phyloP scores from a whole-genome alignment of 2,329 filamentous ascomycete species.

The Fusarium xylarioides region DNA sequence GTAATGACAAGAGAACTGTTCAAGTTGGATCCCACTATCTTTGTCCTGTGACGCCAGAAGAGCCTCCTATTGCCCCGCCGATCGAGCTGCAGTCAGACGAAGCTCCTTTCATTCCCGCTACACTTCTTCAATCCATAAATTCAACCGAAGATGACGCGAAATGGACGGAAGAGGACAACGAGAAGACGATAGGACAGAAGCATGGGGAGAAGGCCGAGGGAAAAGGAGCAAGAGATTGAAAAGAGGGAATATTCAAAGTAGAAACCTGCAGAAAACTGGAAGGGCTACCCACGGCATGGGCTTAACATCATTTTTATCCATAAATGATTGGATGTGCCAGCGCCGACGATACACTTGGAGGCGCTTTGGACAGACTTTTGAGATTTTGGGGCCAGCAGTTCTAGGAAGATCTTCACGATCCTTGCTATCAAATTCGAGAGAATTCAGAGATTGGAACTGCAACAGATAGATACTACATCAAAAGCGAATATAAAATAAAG shows the following conservation, averaged over 20 bases:
- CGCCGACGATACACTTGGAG: background rate
- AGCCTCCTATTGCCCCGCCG: background rate
- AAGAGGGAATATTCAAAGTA: constrained; percentile 13
- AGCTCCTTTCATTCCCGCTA: constrained; percentile 5
- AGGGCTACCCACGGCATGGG: background rate
- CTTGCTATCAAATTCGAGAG: constrained; percentile 12
- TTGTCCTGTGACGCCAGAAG: constrained; percentile 18
- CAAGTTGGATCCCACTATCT: constrained; percentile 36
- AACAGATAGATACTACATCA: background rate
- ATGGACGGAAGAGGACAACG: background rate
- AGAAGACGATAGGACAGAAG: background rate
- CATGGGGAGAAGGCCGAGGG: background rate
- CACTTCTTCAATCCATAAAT: constrained; percentile 19
- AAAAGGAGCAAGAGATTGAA: background rate
- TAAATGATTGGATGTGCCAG: constrained; percentile 15
- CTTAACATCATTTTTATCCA: constrained; percentile 1
- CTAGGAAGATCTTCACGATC: constrained; percentile 10
- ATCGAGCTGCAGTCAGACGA: constrained; percentile 14
- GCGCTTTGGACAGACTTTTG: constrained; percentile 7
- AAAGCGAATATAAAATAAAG: background rate
- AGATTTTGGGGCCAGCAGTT: background rate
- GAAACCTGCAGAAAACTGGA: background rate
- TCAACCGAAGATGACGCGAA: background rate
- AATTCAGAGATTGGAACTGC: background rate
- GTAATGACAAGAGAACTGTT: constrained; percentile 42